Evolutionary conservation across 2,329 filamentous ascomycete genomes (phyloP).

Genomic region (Verticillium dahliae): DNA sequence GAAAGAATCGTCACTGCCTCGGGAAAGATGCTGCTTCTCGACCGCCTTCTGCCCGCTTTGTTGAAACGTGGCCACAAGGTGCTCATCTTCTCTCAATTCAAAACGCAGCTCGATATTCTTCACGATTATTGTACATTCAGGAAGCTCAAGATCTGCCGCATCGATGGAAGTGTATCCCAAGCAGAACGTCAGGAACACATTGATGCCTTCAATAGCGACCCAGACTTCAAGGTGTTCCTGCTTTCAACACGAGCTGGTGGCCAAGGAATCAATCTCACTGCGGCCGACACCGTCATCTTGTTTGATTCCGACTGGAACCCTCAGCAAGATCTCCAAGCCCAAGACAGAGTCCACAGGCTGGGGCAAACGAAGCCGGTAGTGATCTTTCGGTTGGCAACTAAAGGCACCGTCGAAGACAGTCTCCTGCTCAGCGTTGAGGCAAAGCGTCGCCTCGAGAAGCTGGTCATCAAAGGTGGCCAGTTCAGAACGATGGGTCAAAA

Average conservation of each 20-base stretch:
- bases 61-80: slow-evolving; percentile 78
- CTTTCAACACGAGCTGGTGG: slow-evolving; percentile 88
- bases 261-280: slow-evolving; percentile 89
- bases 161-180: slow-evolving; percentile 83
- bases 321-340: slow-evolving; percentile 92
- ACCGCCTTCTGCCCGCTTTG: slow-evolving; percentile 72
- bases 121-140: slow-evolving; percentile 84
- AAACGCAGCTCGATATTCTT: slow-evolving; percentile 84
- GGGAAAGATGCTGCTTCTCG: slow-evolving; percentile 92
- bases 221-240: slow-evolving; percentile 69
- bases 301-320: slow-evolving; percentile 94
- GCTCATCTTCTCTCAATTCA: slow-evolving; percentile 95
- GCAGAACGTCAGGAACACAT: slow-evolving; percentile 65
- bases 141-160: slow-evolving; percentile 76
- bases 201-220: slow-evolving; percentile 62
- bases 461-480: slow-evolving; percentile 91
- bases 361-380: slow-evolving; percentile 89
- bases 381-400: slow-evolving; percentile 88
- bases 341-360: slow-evolving; percentile 91
- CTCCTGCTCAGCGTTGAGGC: slow-evolving; percentile 82
- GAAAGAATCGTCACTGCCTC: slow-evolving; percentile 80
- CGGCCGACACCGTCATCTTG: slow-evolving; percentile 85
- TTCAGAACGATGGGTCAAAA: slow-evolving; percentile 66
- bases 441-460: slow-evolving; percentile 85
- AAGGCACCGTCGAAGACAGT: slow-evolving; percentile 85